Conservation (phyloP, 2,329 filamentous ascomycete species). For the Microthyrium microscopicum region DNA sequence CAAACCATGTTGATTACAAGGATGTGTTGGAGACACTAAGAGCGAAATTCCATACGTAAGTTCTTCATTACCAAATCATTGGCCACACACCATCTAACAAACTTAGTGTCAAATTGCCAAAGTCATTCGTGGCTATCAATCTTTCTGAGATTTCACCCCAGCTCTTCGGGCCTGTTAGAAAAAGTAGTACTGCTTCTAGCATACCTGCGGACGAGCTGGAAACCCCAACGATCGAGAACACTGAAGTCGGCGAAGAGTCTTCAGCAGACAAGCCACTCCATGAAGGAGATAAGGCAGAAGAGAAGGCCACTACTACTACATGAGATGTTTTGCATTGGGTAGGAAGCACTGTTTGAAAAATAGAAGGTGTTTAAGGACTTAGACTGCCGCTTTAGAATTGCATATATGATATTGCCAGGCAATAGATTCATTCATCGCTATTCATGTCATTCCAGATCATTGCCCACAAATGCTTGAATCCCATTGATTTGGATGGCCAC, state of each 20-base stretch:
- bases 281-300: background rate
- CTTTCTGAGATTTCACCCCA: conserved; percentile 32
- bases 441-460: too few species aligned
- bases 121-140: conserved; percentile 34
- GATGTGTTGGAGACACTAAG: conserved; percentile 89
- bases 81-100: background rate
- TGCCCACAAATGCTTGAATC: too few species aligned
- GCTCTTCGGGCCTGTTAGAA: conserved; percentile 14
- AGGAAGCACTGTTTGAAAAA: too few species aligned
- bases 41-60: conserved; percentile 82
- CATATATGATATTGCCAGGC: too few species aligned
- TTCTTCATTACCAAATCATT: conserved; percentile 1
- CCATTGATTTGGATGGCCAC: too few species aligned
- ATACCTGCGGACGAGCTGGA: too few species aligned
- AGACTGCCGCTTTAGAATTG: too few species aligned
- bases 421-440: too few species aligned
- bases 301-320: background rate
- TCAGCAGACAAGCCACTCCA: too few species aligned
- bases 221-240: too few species aligned
- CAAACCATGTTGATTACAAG: conserved; percentile 87
- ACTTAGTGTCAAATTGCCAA: conserved; percentile 30
- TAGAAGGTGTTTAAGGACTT: too few species aligned
- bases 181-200: background rate
- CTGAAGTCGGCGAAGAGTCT: too few species aligned
- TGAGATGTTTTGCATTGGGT: background rate